Evolutionary conservation across 495 filamentous ascomycete genomes (phyloP).

Genomic region (Jackrogersella multiformis): DNA sequence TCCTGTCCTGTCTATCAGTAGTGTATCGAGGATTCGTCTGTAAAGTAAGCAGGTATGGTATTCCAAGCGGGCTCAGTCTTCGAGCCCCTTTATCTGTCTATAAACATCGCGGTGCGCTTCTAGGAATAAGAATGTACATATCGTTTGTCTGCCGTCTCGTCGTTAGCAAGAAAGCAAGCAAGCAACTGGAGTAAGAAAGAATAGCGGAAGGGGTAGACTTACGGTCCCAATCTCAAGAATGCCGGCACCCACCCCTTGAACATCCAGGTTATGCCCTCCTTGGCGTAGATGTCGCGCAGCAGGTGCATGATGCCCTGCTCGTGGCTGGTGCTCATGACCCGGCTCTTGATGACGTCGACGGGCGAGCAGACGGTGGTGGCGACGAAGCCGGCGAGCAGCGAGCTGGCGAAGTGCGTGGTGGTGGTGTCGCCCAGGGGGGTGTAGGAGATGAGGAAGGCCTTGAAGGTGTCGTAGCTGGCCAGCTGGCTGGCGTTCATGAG

Average conservation of each 20-base stretch:
- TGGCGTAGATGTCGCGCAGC: constrained; percentile 72
- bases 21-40: constrained; percentile 19
- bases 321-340: constrained; percentile 82
- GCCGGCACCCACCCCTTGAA: constrained; percentile 98
- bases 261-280: constrained; percentile 88
- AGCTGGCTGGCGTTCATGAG: constrained; percentile 95
- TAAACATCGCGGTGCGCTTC: constrained; percentile 87
- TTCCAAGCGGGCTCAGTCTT: constrained; percentile 40
- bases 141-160: constrained; percentile 71
- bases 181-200: background rate
- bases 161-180: constrained; percentile 6
- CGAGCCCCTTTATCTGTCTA: constrained; percentile 60
- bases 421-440: constrained; percentile 79
- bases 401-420: constrained; percentile 85
- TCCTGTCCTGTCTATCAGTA: constrained; percentile 25
- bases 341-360: constrained; percentile 96
- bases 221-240: constrained; percentile 86
- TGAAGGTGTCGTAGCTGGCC: constrained; percentile 92
- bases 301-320: constrained; percentile 67
- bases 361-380: constrained; percentile 95
- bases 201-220: constrained; percentile 39
- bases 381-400: constrained; percentile 87
- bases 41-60: background rate
- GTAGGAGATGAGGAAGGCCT: constrained; percentile 73
- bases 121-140: constrained; percentile 93